phyloP scores from a whole-genome alignment of 306 rosid genomes.

The Trichosanthes cucumerina region DNA sequence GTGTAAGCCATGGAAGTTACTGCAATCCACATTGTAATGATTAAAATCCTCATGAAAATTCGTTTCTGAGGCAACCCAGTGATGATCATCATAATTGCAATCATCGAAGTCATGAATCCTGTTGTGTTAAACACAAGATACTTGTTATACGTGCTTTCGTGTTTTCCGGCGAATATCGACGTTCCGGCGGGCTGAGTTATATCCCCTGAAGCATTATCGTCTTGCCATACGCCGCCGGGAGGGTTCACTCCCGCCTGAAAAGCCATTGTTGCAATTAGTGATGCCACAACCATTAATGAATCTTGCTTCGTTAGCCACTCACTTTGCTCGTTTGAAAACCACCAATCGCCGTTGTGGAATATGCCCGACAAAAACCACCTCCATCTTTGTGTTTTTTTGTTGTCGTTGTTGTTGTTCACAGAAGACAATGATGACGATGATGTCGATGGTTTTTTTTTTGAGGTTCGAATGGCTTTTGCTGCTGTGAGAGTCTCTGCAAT shows the following conservation, averaged over 20 bases:
- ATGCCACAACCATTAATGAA: slow-evolving; percentile 27
- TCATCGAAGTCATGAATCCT: not conserved
- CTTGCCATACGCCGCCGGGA: slow-evolving; percentile 27
- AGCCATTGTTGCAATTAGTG: slow-evolving; percentile 26
- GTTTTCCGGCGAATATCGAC: not conserved
- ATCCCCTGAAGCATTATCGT: not conserved
- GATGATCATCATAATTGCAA: not conserved
- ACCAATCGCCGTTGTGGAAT: not conserved
- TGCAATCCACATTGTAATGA: not conserved
- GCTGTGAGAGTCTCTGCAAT: not conserved
- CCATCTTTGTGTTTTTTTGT: not conserved
- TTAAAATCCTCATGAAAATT: not conserved
- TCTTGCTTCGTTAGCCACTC: slow-evolving; percentile 13
- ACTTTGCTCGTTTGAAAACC: not conserved
- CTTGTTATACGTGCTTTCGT: not conserved
- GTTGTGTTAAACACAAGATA: not conserved
- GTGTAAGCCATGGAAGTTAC: no score
- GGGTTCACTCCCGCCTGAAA: slow-evolving; percentile 26
- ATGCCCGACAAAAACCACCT: not conserved
- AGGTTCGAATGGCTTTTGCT: not conserved
- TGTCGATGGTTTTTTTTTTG: not conserved
- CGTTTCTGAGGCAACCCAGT: not conserved
- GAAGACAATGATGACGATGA: not conserved
- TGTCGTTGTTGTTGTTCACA: not conserved
- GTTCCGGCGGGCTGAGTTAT: not conserved